These are phyloP conservation scores for Rauvolfia tetraphylla DNA, from an alignment of 257 asterid genomes.

Conservation along the genomic window DNA sequence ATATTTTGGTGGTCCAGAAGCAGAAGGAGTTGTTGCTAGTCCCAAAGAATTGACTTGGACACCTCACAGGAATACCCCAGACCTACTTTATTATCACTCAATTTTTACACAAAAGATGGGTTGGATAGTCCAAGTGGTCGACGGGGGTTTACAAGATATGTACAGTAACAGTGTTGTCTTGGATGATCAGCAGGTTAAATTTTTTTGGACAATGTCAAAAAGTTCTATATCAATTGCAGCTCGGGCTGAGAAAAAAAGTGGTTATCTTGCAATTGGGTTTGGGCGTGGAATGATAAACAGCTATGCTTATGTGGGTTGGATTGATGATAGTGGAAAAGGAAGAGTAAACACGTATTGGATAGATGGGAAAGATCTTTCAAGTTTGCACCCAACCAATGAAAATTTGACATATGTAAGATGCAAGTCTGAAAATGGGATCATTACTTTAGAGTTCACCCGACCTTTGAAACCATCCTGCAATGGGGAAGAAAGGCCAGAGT, in stretches of 20 bases:
- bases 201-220: slow-evolving; percentile 87
- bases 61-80: slow-evolving; percentile 93
- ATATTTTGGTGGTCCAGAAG: slow-evolving; percentile 92
- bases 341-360: slow-evolving; percentile 89
- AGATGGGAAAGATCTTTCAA: slow-evolving; percentile 67
- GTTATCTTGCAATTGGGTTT: slow-evolving; percentile 88
- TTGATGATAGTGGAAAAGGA: slow-evolving; percentile 74
- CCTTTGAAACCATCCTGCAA: slow-evolving; percentile 70
- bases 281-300: slow-evolving; percentile 90
- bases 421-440: slow-evolving; percentile 92
- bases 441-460: slow-evolving; percentile 90
- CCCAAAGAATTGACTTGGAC: slow-evolving; percentile 82
- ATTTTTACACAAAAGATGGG: slow-evolving; percentile 85
- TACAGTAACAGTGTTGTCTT: slow-evolving; percentile 79
- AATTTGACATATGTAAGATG: slow-evolving; percentile 85
- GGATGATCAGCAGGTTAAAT: slow-evolving; percentile 95
- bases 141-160: slow-evolving; percentile 98
- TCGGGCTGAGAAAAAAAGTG: slow-evolving; percentile 93
- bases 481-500: slow-evolving; percentile 53
- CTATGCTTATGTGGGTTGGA: slow-evolving; percentile 91
- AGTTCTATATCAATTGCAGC: slow-evolving; percentile 87
- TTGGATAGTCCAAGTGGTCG: slow-evolving; percentile 97
- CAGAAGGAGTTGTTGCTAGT: slow-evolving; percentile 88
- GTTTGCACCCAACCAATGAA: slow-evolving; percentile 73
- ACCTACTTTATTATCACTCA: slow-evolving; percentile 89